phyloP scores from a whole-genome alignment of 352 stramenopile species.

The Pythium brachiatum region DNA sequence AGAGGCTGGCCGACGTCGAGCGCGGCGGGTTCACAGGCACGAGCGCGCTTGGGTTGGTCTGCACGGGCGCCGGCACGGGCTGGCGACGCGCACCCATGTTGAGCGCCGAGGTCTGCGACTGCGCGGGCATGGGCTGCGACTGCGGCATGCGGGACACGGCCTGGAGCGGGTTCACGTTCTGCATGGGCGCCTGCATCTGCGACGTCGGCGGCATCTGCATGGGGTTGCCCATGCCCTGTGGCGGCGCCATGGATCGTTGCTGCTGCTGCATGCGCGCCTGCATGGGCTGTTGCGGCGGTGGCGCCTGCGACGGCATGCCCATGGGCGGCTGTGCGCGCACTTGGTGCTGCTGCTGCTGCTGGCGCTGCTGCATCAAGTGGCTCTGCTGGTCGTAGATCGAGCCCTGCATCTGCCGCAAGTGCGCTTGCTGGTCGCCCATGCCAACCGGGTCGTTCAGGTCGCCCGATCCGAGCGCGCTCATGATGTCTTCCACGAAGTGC shows the following conservation, averaged over 20 bases:
- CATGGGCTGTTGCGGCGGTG: slow-evolving; percentile 14
- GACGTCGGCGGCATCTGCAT: slow-evolving; percentile 20
- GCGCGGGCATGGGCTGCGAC: slow-evolving; percentile 25
- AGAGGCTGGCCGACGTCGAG: slow-evolving; percentile 8
- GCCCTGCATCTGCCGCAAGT: slow-evolving; percentile 48
- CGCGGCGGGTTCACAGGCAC: slow-evolving; percentile 32
- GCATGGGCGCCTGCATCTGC: slow-evolving; percentile 19
- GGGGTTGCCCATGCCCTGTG: slow-evolving; percentile 27
- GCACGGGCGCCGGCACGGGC: not conserved
- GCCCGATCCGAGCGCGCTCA: slow-evolving; percentile 48
- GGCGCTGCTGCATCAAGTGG: slow-evolving; percentile 36
- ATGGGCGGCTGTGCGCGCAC: slow-evolving; percentile 10
- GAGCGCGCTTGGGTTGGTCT: slow-evolving; percentile 25
- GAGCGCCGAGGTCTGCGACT: slow-evolving; percentile 22
- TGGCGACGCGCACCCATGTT: slow-evolving; percentile 19
- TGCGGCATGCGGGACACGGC: slow-evolving; percentile 25
- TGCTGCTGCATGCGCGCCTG: slow-evolving; percentile 5
- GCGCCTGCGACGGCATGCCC: slow-evolving; percentile 28
- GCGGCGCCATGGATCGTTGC: slow-evolving; percentile 15
- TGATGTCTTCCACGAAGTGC: slow-evolving; percentile 70
- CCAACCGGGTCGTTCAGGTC: slow-evolving; percentile 46
- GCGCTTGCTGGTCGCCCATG: slow-evolving; percentile 42
- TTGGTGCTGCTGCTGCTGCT: slow-evolving; percentile 31
- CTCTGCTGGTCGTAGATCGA: slow-evolving; percentile 63
- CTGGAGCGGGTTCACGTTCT: slow-evolving; percentile 20